Percentiles rank a stretch among this genome's conserved stretches.
Conservation (phyloP, 768 basidiomycete genomes). For the Trametes maxima region DNA sequence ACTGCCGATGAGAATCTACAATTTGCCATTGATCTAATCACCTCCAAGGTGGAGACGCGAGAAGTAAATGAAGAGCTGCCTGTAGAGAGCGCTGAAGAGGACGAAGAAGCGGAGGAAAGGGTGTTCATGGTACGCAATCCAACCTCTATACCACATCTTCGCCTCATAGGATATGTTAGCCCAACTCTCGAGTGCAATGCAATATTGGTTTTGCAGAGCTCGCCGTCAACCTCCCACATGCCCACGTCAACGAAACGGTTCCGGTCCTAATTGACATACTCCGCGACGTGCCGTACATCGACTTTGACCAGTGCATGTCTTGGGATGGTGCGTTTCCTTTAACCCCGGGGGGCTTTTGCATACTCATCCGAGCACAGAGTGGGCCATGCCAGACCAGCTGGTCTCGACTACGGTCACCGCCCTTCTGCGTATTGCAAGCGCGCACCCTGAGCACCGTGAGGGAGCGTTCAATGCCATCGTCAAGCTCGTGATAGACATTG, state of each 20-base stretch:
- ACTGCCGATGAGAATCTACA: conserved; percentile 35
- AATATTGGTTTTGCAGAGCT: conserved; percentile 85
- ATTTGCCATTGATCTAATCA: conserved; percentile 58
- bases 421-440: conserved; percentile 63
- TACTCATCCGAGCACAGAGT: conserved; percentile 49
- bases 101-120: conserved; percentile 31
- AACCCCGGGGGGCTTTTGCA: neutral
- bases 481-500: conserved; percentile 57
- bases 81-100: neutral
- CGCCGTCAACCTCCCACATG: conserved; percentile 61
- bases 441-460: conserved; percentile 51
- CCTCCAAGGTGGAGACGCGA: conserved; percentile 59
- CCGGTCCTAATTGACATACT: conserved; percentile 68
- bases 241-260: conserved; percentile 54
- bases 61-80: conserved; percentile 15
- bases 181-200: conserved; percentile 72
- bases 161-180: conserved; percentile 41
- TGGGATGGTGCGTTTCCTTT: conserved; percentile 65
- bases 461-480: conserved; percentile 61
- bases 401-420: conserved; percentile 79
- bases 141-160: neutral
- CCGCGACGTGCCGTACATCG: conserved; percentile 69
- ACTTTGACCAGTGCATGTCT: conserved; percentile 76
- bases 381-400: conserved; percentile 86
- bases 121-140: conserved; percentile 66